Conservation (phyloP, 2,329 filamentous ascomycete species). For the Chrysoporthe cubensis region DNA sequence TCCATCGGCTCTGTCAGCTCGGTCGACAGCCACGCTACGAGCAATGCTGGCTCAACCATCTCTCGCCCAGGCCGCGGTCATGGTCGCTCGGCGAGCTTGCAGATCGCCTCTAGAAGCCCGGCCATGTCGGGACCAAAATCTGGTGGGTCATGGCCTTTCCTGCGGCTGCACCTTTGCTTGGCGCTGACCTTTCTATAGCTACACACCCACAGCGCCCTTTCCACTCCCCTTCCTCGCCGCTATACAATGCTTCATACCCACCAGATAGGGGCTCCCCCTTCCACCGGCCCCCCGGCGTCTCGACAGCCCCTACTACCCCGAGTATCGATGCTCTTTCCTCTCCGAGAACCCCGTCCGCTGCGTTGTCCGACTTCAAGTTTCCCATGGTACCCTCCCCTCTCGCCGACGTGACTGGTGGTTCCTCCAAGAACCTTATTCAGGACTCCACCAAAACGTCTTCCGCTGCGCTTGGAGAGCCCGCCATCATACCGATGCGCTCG, state of each 20-base stretch:
- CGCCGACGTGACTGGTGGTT: conserved; percentile 38
- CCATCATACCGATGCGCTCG: conserved; percentile 44
- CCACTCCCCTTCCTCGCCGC: conserved; percentile 51
- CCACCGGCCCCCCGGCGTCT: conserved; percentile 44
- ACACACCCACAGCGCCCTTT: conserved; percentile 49
- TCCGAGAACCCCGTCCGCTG: conserved; percentile 46
- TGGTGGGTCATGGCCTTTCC: conserved; percentile 36
- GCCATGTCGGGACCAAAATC: conserved; percentile 49
- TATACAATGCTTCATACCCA: conserved; percentile 60
- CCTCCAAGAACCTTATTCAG: conserved; percentile 41
- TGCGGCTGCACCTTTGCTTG: not conserved
- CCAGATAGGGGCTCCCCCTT: conserved; percentile 49
- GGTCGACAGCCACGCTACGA: conserved; percentile 49
- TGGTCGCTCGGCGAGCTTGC: conserved; percentile 78
- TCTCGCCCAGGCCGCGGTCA: conserved; percentile 65
- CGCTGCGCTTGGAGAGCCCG: conserved; percentile 38
- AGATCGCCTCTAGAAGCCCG: conserved; percentile 63
- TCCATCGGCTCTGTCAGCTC: conserved; percentile 67
- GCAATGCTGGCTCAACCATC: conserved; percentile 46
- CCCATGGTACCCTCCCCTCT: conserved; percentile 52
- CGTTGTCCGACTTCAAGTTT: conserved; percentile 61
- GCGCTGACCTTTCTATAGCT: conserved; percentile 35
- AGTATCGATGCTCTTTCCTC: conserved; percentile 41
- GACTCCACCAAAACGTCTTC: conserved; percentile 45
- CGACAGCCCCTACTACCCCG: conserved; percentile 53